These are phyloP conservation scores for Cercophora sp. DNA, from an alignment of 495 filamentous ascomycete genomes.

Conservation along the genomic window DNA sequence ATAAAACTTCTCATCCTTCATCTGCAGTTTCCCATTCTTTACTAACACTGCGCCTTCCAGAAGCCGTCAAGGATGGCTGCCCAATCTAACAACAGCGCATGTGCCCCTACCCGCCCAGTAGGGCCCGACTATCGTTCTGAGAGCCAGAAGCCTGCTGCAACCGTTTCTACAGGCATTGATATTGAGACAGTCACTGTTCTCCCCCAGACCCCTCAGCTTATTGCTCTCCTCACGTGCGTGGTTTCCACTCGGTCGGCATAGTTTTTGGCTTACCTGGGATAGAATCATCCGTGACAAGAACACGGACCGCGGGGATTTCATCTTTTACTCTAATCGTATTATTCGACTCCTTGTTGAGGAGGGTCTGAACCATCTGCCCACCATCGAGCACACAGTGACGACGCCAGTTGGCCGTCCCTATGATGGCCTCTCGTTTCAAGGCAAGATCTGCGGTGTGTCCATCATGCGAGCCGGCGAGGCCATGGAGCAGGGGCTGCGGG, in stretches of 20 bases:
- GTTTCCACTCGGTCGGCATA: neutral
- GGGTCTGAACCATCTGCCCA: slow-evolving; percentile 92
- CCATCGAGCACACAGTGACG: slow-evolving; percentile 78
- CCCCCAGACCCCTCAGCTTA: slow-evolving; percentile 91
- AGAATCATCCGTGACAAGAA: slow-evolving; percentile 94
- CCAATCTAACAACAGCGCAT: slow-evolving; percentile 3
- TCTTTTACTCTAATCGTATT: slow-evolving; percentile 98
- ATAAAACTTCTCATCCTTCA: neutral
- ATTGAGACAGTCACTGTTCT: slow-evolving; percentile 87
- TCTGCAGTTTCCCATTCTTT: no score
- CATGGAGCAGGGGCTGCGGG: slow-evolving; percentile 94
- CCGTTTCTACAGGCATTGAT: slow-evolving; percentile 77
- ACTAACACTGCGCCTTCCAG: no score
- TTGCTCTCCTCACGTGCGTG: slow-evolving; percentile 91
- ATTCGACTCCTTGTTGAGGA: slow-evolving; percentile 98
- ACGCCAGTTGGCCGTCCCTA: slow-evolving; percentile 90
- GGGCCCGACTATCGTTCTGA: slow-evolving; percentile 75
- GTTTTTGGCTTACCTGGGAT: slow-evolving; percentile 19
- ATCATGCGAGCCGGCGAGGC: slow-evolving; percentile 98
- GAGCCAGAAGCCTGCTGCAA: slow-evolving; percentile 80
- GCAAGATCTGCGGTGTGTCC: slow-evolving; percentile 96
- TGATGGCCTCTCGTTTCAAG: slow-evolving; percentile 88
- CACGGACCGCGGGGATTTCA: slow-evolving; percentile 90
- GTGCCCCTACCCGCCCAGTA: slow-evolving; percentile 64
- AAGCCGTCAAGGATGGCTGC: no score